Evolutionary conservation across 164 flowering plant genomes (phyloP), one percentile per base, ranked within the genome.

Genomic region (Stephania yunnanensis): DNA sequence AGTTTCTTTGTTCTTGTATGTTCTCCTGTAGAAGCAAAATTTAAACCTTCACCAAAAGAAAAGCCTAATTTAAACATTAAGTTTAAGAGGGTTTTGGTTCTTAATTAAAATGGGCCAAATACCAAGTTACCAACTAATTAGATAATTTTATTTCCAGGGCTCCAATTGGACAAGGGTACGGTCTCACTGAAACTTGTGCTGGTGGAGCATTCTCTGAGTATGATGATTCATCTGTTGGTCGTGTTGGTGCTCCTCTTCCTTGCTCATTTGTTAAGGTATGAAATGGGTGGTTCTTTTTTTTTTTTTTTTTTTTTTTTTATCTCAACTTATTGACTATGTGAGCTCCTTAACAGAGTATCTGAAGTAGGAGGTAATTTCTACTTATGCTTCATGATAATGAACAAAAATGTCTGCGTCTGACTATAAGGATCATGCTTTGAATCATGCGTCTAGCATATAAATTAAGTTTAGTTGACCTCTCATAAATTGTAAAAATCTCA

Each of bases 191-290:
- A 80, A 96, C 97, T 72, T 96, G 95, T 89, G 98, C 93, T 76
- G 97, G 98, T 76, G 98, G 92, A 22, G 88, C 97, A 63, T 96
- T 96, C 81, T 88, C 98, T 15, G 98, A 90, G 79, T 80, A 78
- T 74, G 97, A 96, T 78, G 99, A 96, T 83, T 75, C 88, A 75
- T 87, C 97, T 74, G 98, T 96, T 81, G 98, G 98, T 48, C 97
- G 99, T 83, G 99, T 92, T 83, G 99, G 99, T 82, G 86, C 97
- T 82, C 97, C 99, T 72, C 91, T 96, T 79, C 95, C 98, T 85
- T 94, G 95, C 82, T 86, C 93, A 65, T 89, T 83, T 77, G 70
- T 95, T 70, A 95, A 95, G 94, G 98, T 93, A 80, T 76, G 69
- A 68, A 13, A 29, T 30, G 5, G 4, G 15, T 72, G 69, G 55